Percentiles rank a stretch among this genome's conserved stretches.
These are phyloP conservation scores for Penicillium roqueforti DNA, from an alignment of 495 filamentous ascomycete genomes.

Conservation along the genomic window DNA sequence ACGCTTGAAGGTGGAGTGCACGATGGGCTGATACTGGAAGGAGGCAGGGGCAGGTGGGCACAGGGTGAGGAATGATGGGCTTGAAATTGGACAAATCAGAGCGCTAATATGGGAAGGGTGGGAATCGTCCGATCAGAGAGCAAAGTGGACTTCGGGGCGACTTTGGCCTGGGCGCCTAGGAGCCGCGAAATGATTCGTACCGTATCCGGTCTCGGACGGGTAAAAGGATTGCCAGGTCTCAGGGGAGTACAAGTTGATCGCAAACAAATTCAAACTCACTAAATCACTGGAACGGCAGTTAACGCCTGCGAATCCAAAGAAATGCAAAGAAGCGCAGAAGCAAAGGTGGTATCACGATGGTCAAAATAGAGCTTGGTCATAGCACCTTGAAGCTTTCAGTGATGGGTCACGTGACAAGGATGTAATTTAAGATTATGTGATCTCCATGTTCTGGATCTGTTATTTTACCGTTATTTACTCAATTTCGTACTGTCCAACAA, in stretches of 20 bases:
- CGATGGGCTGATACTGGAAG: constrained; percentile 37
- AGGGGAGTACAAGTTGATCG: neutral
- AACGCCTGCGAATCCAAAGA: neutral
- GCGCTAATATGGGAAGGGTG: constrained; percentile 12
- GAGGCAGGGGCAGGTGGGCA: constrained; percentile 20
- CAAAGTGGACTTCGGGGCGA: constrained; percentile 12
- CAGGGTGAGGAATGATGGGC: constrained; percentile 19
- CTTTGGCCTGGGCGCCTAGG: constrained; percentile 8
- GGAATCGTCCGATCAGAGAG: constrained; percentile 21
- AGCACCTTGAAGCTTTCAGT: constrained; percentile 1
- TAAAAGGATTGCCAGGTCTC: constrained; percentile 6
- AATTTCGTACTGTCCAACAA: neutral
- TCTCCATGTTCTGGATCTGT: neutral
- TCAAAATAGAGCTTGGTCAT: constrained; percentile 13
- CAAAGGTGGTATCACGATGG: constrained; percentile 4
- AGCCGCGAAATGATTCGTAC: constrained; percentile 19
- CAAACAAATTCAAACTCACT: constrained; percentile 7
- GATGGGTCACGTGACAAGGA: constrained; percentile 4
- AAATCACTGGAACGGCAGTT: neutral
- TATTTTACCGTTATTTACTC: neutral
- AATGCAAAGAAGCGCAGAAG: neutral
- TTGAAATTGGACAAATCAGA: constrained; percentile 22
- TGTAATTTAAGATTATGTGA: constrained; percentile 5
- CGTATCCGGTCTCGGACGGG: constrained; percentile 18
- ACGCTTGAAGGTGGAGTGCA: constrained; percentile 29